phyloP scores from a whole-genome alignment of 371 early-diverging fungal genomes.

The Capillidium rhysosporum region DNA sequence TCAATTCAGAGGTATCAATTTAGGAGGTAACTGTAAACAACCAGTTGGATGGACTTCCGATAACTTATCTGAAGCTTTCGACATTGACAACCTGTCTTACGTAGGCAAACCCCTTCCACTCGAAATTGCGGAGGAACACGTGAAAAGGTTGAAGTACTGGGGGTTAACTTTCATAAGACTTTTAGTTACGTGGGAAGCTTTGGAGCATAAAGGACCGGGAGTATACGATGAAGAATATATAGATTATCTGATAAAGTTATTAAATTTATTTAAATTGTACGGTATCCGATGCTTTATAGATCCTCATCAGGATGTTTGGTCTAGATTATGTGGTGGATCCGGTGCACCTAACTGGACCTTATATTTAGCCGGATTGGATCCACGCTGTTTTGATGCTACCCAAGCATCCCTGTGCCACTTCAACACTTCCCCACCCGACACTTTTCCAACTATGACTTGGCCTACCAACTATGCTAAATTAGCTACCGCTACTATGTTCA shows the following conservation, averaged over 20 bases:
- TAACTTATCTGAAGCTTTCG: not conserved
- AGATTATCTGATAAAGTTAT: constrained; percentile 41
- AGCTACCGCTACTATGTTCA: constrained; percentile 67
- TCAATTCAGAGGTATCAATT: constrained; percentile 3
- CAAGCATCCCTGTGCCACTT: constrained; percentile 56
- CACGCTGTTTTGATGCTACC: constrained; percentile 30
- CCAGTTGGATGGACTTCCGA: not conserved
- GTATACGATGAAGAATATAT: constrained; percentile 67
- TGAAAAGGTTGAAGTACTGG: constrained; percentile 42
- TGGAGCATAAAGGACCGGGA: constrained; percentile 65
- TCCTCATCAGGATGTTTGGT: constrained; percentile 68
- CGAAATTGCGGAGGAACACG: constrained; percentile 64
- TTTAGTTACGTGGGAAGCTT: constrained; percentile 66
- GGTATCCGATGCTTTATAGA: constrained; percentile 63
- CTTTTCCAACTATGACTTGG: constrained; percentile 69
- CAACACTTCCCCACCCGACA: constrained; percentile 26
- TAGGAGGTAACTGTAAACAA: not conserved
- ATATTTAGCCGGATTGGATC: constrained; percentile 48
- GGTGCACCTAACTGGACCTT: constrained; percentile 80
- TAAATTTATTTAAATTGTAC: constrained; percentile 35
- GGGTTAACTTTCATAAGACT: constrained; percentile 64
- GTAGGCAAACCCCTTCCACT: constrained; percentile 61
- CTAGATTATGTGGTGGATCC: constrained; percentile 54
- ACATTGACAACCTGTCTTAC: constrained; percentile 31
- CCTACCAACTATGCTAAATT: constrained; percentile 66